Evolutionary conservation across 2,329 filamentous ascomycete species (phyloP).

Genomic region (Penicillium decumbens): DNA sequence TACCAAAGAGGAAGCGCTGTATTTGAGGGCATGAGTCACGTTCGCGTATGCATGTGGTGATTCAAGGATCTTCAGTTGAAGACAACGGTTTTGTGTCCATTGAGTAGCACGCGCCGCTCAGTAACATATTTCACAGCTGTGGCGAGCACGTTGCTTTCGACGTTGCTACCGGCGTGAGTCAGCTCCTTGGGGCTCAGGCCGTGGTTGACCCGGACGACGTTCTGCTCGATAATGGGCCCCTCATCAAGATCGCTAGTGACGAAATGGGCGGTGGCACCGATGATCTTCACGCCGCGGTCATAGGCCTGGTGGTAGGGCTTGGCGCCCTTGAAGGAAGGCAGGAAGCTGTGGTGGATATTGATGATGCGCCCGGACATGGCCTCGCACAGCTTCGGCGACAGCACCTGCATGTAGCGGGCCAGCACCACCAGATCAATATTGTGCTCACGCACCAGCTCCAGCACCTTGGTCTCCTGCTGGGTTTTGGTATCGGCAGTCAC

Average conservation of each 20-base stretch:
- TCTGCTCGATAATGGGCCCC: constrained; percentile 83
- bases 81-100: constrained; percentile 74
- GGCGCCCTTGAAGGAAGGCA: constrained; percentile 82
- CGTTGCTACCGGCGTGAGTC: constrained; percentile 74
- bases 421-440: constrained; percentile 73
- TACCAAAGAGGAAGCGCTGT: not conserved
- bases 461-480: constrained; percentile 65
- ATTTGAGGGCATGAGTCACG: too few relatives aligned
- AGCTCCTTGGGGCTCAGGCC: constrained; percentile 69
- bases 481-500: constrained; percentile 73
- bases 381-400: constrained; percentile 67
- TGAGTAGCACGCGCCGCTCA: constrained; percentile 71
- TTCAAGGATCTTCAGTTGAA: constrained; percentile 49
- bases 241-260: constrained; percentile 81
- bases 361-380: constrained; percentile 83
- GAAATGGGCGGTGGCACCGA: constrained; percentile 79
- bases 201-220: constrained; percentile 72
- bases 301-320: constrained; percentile 86
- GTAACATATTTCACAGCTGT: constrained; percentile 80
- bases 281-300: constrained; percentile 82
- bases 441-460: constrained; percentile 65
- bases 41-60: not conserved
- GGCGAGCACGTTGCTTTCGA: constrained; percentile 77
- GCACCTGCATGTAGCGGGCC: constrained; percentile 83
- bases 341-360: constrained; percentile 86